Conservation (phyloP, 306 rosid species). For the Pyrus bretschneideri region DNA sequence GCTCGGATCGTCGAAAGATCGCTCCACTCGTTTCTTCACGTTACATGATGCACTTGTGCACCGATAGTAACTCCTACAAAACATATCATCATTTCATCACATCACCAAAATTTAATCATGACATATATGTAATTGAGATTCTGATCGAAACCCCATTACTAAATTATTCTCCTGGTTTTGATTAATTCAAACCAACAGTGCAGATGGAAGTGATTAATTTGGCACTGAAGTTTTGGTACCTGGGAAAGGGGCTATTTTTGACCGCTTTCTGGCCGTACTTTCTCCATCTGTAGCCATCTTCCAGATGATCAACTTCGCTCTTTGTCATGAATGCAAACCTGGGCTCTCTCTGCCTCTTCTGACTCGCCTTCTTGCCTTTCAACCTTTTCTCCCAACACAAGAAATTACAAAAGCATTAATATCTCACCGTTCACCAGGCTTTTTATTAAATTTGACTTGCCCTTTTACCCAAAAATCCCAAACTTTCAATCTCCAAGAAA, state of each 20-base stretch:
- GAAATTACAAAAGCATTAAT: slow-evolving; percentile 1
- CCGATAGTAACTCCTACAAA: slow-evolving; percentile 83
- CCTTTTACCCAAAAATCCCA: not conserved
- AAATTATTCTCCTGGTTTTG: not conserved
- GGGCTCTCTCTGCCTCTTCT: slow-evolving; percentile 74
- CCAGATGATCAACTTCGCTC: slow-evolving; percentile 97
- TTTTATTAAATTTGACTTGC: not conserved
- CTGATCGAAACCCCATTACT: not conserved
- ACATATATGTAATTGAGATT: not conserved
- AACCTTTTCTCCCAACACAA: slow-evolving; percentile 37
- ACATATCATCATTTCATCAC: not conserved
- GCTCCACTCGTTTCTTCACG: slow-evolving; percentile 90
- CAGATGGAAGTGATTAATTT: not conserved
- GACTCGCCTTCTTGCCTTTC: slow-evolving; percentile 66
- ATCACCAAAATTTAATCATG: not conserved
- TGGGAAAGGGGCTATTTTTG: slow-evolving; percentile 89
- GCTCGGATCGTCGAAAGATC: slow-evolving; percentile 68
- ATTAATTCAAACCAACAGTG: not conserved
- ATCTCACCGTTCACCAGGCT: not conserved
- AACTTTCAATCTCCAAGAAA: not conserved
- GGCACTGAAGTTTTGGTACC: slow-evolving; percentile 37
- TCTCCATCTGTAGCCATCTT: slow-evolving; percentile 99
- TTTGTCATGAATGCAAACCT: slow-evolving; percentile 96
- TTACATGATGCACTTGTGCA: slow-evolving; percentile 80
- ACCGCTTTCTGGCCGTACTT: slow-evolving; percentile 99